Percentiles rank a stretch among this genome's conserved stretches.
Conservation (phyloP, 176 grass and related monocot genomes). For the Oryza punctata region DNA sequence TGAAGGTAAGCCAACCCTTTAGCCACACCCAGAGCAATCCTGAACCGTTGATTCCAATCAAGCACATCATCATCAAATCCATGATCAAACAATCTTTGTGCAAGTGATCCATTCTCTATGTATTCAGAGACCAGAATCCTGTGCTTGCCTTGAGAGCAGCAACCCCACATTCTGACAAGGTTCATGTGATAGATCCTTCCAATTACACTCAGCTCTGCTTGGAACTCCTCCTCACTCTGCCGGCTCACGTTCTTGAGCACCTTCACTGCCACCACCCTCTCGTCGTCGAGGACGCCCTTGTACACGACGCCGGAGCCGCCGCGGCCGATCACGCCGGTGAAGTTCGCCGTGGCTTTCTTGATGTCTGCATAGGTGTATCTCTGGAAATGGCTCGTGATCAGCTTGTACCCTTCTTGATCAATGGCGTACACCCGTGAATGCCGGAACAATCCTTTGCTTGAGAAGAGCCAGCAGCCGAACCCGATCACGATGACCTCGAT, state of each 20-base stretch:
- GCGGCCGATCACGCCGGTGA: slow-evolving; percentile 42
- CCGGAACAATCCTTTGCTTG: slow-evolving; percentile 27
- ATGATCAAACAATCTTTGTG: slow-evolving; percentile 24
- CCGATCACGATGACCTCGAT: slow-evolving; percentile 43
- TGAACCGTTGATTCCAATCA: slow-evolving; percentile 42
- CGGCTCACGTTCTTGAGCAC: slow-evolving; percentile 40
- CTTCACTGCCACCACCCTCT: slow-evolving; percentile 50
- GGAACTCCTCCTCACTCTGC: slow-evolving; percentile 57
- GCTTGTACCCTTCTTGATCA: slow-evolving; percentile 46
- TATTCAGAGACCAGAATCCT: slow-evolving; percentile 52
- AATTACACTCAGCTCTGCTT: slow-evolving; percentile 53
- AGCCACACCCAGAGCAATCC: slow-evolving; percentile 48
- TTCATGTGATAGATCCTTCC: slow-evolving; percentile 68
- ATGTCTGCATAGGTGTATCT: slow-evolving; percentile 49
- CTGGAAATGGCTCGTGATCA: slow-evolving; percentile 44
- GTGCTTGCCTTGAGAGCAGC: slow-evolving; percentile 48
- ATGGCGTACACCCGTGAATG: slow-evolving; percentile 24
- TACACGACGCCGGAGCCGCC: slow-evolving; percentile 58
- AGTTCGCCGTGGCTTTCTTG: slow-evolving; percentile 52
- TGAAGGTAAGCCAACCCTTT: slow-evolving; percentile 61
- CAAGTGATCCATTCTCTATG: slow-evolving; percentile 45
- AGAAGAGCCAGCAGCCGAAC: slow-evolving; percentile 58
- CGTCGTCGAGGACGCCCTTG: slow-evolving; percentile 39
- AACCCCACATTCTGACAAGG: slow-evolving; percentile 53
- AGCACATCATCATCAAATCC: not conserved